Conservation (phyloP, 441 rosid species). For the Bocquillonia castaneifolia region DNA sequence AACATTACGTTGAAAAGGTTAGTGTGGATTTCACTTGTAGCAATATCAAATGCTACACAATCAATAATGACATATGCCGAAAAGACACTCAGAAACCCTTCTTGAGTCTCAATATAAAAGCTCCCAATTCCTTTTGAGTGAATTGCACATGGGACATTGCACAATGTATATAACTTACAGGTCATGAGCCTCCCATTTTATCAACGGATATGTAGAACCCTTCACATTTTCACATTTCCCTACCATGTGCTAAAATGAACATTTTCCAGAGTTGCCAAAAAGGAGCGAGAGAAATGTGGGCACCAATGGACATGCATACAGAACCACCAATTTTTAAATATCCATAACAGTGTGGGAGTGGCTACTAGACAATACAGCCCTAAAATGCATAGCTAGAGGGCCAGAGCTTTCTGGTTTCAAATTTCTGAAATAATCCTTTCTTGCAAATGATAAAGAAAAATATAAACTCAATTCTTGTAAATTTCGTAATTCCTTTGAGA, state of each 20-base stretch:
- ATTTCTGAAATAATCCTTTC: no score
- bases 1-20: background rate
- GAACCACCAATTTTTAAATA: background rate
- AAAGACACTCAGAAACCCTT: background rate
- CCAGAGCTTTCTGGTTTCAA: no score
- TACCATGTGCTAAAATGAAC: background rate
- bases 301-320: background rate
- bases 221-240: background rate
- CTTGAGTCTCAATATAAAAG: slow-evolving; percentile 1
- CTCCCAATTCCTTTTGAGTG: background rate
- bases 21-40: background rate
- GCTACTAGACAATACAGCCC: no score
- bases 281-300: background rate
- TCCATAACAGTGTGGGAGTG: background rate
- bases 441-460: no score
- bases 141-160: background rate
- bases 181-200: background rate
- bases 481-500: no score
- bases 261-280: background rate
- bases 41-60: background rate
- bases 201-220: background rate
- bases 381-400: no score
- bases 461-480: no score
- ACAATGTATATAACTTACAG: background rate
- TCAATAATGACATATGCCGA: background rate